A percentile compares a stretch with the other conserved stretches of the same genome.
Conservation (phyloP, 2,329 filamentous ascomycete genomes). For the Daldinia sp. region DNA sequence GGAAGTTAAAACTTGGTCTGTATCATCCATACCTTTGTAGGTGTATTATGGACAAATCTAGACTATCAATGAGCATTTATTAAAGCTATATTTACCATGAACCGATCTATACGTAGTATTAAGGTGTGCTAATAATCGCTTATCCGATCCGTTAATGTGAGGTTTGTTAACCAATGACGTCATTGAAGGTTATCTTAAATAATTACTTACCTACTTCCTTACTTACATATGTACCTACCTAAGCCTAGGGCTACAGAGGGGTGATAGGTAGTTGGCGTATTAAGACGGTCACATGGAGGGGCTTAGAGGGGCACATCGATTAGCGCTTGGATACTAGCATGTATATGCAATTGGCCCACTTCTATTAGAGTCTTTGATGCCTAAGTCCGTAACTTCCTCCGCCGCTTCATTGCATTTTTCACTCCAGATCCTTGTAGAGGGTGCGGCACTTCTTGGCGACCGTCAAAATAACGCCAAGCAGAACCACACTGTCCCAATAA, state of each 20-base stretch:
- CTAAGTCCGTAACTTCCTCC: too few relatives aligned
- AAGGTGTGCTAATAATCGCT: too few relatives aligned
- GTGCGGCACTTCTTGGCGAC: background rate
- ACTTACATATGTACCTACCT: background rate
- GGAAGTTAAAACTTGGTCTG: too few relatives aligned
- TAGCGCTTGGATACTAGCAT: too few relatives aligned
- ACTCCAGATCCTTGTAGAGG: background rate
- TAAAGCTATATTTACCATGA: background rate
- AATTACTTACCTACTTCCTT: background rate
- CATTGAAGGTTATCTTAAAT: too few relatives aligned
- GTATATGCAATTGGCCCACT: background rate
- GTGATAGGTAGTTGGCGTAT: background rate
- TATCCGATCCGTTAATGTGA: too few relatives aligned
- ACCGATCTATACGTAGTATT: too few relatives aligned
- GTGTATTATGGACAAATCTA: too few relatives aligned
- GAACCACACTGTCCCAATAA: background rate
- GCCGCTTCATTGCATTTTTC: background rate
- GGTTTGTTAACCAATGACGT: background rate
- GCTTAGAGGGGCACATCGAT: background rate
- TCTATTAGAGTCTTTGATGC: background rate
- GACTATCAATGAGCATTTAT: too few relatives aligned
- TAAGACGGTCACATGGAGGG: background rate
- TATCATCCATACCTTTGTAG: too few relatives aligned
- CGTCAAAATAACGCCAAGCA: background rate
- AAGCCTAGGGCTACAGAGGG: background rate